These are phyloP conservation scores for Zygoascus hellenicus DNA, from an alignment of 1,139 yeast species.

Conservation along the genomic window DNA sequence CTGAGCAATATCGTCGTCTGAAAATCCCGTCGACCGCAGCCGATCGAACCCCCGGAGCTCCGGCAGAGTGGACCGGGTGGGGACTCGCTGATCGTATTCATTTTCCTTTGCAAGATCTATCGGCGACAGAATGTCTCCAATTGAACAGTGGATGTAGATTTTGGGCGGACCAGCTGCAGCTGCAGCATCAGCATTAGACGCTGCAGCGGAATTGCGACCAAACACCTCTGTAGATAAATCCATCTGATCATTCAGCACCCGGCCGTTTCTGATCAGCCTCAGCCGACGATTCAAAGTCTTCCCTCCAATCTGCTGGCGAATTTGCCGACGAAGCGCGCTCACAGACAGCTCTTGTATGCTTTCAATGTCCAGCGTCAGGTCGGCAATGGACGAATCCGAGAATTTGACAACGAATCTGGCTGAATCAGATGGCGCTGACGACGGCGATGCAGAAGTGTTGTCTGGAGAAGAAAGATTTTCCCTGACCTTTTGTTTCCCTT, in stretches of 20 bases:
- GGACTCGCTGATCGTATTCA: constrained; percentile 48
- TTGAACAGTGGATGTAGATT: constrained; percentile 70
- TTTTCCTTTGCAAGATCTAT: constrained; percentile 62
- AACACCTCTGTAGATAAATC: constrained; percentile 49
- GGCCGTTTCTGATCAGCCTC: constrained; percentile 68
- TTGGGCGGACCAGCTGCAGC: constrained; percentile 14
- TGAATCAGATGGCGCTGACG: no score
- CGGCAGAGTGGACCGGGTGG: constrained; percentile 50
- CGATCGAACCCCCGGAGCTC: constrained; percentile 85
- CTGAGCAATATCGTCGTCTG: constrained; percentile 66
- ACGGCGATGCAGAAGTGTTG: no score
- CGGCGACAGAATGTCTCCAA: constrained; percentile 60
- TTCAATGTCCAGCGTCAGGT: constrained; percentile 40
- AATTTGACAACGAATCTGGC: constrained; percentile 45
- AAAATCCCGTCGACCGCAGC: constrained; percentile 73
- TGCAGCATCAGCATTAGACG: constrained; percentile 2
- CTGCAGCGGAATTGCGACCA: constrained; percentile 15
- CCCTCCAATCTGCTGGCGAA: constrained; percentile 33
- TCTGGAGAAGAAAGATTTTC: no score
- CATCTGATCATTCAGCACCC: constrained; percentile 56
- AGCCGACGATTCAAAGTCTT: constrained; percentile 45
- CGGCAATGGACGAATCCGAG: constrained; percentile 43
- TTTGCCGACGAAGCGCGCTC: constrained; percentile 41
- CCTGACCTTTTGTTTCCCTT: constrained; percentile 12
- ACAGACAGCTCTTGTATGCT: constrained; percentile 38